Base-by-base conservation (phyloP, 2,329 filamentous ascomycete species). In the Cordyceps militaris region DNA sequence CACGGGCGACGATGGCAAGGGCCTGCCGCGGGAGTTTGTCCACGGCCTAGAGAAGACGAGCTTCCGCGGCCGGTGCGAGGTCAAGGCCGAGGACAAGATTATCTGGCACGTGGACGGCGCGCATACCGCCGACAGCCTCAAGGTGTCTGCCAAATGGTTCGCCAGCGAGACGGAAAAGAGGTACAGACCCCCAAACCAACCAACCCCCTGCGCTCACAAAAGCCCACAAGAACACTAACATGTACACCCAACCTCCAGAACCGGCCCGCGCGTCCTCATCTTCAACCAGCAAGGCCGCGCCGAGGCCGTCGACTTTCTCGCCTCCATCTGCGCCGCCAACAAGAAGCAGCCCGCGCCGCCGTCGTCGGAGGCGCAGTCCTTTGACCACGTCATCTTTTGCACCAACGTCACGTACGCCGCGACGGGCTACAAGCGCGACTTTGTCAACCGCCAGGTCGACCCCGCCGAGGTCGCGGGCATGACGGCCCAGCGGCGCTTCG, bases 51-150 rank as follows among this genome's bases (percentile, higher is more conserved):
- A 93, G 67, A 74, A 83, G 63, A 87, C 91, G 2, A 82, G 84
- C 3, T 88, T 91, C 75, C 82, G 91, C 42, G 94, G 93, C 4
- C 81, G 94, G 47, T 97, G 92, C 67, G 83, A 87, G 63, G 73
- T 79, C 42, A 83, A 80, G 64, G 63, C 71, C 3, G 80, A 84
- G 60, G 76, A 75, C 3, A 66, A 67, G 2, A 75, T 96, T 5
- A 79, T 78, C 16, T 99, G 93, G 92, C 88, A 92, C 67, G 82
- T 99, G 21, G 94, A 99, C 67, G 92, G 94, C 9, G 94, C 91
- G 2, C 94, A 99, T 71, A 99, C 93, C 0, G 79, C 88, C 3
- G 93, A 97, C 68, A 97, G 91, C 68, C 86, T 99, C 56, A 83
- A 87, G 62, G 81, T 90, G 63, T 90, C 91, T 4, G 86, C 86